Evolutionary conservation across 2,329 filamentous ascomycete genomes (phyloP).

Genomic region (Coccinonectria pachysandricola): DNA sequence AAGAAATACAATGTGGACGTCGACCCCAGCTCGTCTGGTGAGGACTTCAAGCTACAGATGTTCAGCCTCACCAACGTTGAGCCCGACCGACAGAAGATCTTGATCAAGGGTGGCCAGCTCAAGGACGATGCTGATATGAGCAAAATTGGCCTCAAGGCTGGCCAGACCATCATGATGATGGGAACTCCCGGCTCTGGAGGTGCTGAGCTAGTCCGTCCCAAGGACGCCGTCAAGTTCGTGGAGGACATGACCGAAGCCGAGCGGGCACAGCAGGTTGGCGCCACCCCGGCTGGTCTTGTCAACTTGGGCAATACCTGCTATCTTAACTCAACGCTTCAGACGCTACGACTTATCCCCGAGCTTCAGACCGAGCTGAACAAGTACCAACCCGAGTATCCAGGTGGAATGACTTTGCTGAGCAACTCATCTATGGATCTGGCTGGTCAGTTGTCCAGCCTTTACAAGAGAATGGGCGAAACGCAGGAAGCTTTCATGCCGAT

Average conservation of each 20-base stretch:
- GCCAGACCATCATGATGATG: slow-evolving; percentile 92
- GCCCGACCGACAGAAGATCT: slow-evolving; percentile 89
- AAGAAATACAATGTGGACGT: slow-evolving; percentile 93
- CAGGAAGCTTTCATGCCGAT: slow-evolving; percentile 79
- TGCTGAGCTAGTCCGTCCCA: slow-evolving; percentile 56
- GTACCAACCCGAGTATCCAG: slow-evolving; percentile 33
- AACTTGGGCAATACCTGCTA: slow-evolving; percentile 98
- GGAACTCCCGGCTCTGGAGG: slow-evolving; percentile 68
- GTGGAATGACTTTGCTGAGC: slow-evolving; percentile 36
- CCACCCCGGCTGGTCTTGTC: slow-evolving; percentile 75
- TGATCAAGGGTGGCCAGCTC: slow-evolving; percentile 87
- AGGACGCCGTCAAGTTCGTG: slow-evolving; percentile 74
- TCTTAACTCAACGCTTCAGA: slow-evolving; percentile 94
- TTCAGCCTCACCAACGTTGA: slow-evolving; percentile 94
- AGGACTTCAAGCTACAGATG: slow-evolving; percentile 91
- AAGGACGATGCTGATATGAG: slow-evolving; percentile 89
- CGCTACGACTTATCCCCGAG: slow-evolving; percentile 79
- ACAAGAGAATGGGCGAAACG: slow-evolving; percentile 81
- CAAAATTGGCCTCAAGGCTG: slow-evolving; percentile 74
- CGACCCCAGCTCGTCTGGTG: slow-evolving; percentile 72
- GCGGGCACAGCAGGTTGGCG: slow-evolving; percentile 69
- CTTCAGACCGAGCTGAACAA: slow-evolving; percentile 67
- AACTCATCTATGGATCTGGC: slow-evolving; percentile 52
- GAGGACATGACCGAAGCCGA: slow-evolving; percentile 98
- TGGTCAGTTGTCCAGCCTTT: slow-evolving; percentile 68